phyloP scores from a whole-genome alignment of 352 stramenopile genomes.

The Bremia lactucae region DNA sequence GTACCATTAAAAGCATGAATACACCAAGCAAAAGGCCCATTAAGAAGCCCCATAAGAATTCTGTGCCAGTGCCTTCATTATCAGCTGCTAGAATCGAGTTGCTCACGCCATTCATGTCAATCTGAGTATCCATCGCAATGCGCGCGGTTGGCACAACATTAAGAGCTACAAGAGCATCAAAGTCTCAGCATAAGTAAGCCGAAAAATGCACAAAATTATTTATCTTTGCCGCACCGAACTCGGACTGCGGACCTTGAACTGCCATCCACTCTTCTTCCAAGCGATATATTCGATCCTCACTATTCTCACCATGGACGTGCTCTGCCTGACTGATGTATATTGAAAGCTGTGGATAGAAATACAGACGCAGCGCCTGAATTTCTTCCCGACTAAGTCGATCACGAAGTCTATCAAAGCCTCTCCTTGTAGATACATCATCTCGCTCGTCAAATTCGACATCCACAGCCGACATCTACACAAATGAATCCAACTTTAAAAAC shows the following conservation, averaged over 20 bases:
- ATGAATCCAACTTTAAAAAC: too few species aligned
- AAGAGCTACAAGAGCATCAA: slow-evolving; percentile 31
- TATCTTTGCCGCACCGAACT: slow-evolving; percentile 72
- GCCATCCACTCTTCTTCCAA: slow-evolving; percentile 86
- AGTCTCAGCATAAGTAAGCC: background rate
- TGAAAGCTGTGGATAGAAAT: slow-evolving; percentile 83
- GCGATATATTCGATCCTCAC: slow-evolving; percentile 82
- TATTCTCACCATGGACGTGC: slow-evolving; percentile 59
- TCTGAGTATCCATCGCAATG: slow-evolving; percentile 68
- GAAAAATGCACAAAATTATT: too few species aligned
- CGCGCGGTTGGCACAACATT: slow-evolving; percentile 68
- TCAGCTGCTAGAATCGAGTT: slow-evolving; percentile 73
- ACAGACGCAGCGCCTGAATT: slow-evolving; percentile 71
- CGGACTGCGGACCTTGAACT: slow-evolving; percentile 72
- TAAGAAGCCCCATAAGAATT: slow-evolving; percentile 83
- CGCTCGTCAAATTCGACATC: slow-evolving; percentile 44
- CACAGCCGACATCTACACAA: slow-evolving; percentile 14
- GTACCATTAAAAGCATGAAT: slow-evolving; percentile 85
- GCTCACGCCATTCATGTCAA: slow-evolving; percentile 78
- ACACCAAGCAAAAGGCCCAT: slow-evolving; percentile 81
- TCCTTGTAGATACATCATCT: slow-evolving; percentile 43
- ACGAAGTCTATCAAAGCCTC: slow-evolving; percentile 70
- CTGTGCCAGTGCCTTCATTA: slow-evolving; percentile 81
- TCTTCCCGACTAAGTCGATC: slow-evolving; percentile 78
- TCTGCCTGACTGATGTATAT: slow-evolving; percentile 77